phyloP scores from a whole-genome alignment of 805 yeast species.

The Ogataea nitratoaversa region DNA sequence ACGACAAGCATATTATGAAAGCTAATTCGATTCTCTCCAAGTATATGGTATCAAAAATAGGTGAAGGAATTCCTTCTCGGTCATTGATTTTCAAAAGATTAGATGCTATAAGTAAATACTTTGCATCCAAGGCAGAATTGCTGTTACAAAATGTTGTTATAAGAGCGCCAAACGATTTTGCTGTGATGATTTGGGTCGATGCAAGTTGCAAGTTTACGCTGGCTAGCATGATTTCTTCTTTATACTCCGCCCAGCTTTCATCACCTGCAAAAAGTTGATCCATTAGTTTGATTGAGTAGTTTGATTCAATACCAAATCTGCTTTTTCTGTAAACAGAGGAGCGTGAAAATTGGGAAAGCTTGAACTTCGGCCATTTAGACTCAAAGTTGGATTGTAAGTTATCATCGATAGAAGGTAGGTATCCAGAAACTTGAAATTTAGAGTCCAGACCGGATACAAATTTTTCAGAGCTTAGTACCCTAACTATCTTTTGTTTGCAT shows the following conservation, averaged over 20 bases:
- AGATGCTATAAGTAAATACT: constrained; percentile 35
- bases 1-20: constrained; percentile 45
- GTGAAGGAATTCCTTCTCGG: constrained; percentile 47
- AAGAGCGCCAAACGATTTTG: constrained; percentile 76
- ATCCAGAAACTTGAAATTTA: constrained; percentile 31
- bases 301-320: constrained; percentile 47
- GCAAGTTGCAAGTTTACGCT: constrained; percentile 61
- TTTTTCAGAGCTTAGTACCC: constrained; percentile 15
- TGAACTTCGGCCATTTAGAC: constrained; percentile 37
- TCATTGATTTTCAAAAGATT: constrained; percentile 48
- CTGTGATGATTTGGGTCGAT: constrained; percentile 62
- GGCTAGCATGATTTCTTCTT: constrained; percentile 49
- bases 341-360: constrained; percentile 48
- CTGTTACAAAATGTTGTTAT: constrained; percentile 60
- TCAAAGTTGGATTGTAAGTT: constrained; percentile 43
- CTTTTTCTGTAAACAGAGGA: constrained; percentile 42
- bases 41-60: constrained; percentile 46
- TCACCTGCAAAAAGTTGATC: constrained; percentile 50
- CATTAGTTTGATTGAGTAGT: constrained; percentile 59
- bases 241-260: constrained; percentile 44
- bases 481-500: constrained; percentile 37
- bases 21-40: constrained; percentile 65
- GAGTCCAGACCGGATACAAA: constrained; percentile 36
- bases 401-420: constrained; percentile 18
- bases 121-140: constrained; percentile 22